Percentiles rank a stretch among this genome's conserved stretches.
Conservation (phyloP, 2,329 filamentous ascomycete species). For the Botrytis deweyae region DNA sequence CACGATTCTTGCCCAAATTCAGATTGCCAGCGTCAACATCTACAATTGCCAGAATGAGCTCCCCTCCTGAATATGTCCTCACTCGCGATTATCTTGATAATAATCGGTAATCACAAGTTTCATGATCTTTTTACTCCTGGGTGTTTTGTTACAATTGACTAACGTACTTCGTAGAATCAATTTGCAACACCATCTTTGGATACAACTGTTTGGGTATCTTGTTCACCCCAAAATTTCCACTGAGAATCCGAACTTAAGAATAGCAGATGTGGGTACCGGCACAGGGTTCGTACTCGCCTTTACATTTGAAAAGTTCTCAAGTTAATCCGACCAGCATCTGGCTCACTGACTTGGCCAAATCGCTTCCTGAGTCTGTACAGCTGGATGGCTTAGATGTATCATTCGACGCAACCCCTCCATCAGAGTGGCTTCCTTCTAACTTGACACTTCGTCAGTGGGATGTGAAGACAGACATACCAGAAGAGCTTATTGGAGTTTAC, state of each 20-base stretch:
- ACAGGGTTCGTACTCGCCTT: neutral
- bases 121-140: neutral
- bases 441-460: neutral
- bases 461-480: neutral
- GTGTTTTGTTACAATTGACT: too few species aligned
- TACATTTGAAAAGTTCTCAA: neutral
- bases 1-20: too few species aligned
- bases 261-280: neutral
- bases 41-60: too few species aligned
- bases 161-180: neutral
- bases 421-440: neutral
- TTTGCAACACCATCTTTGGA: slow-evolving; percentile 1
- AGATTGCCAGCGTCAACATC: too few species aligned
- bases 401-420: neutral
- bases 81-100: neutral
- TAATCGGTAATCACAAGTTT: neutral
- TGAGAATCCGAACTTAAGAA: neutral
- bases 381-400: neutral
- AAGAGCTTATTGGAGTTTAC: neutral
- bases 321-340: neutral
- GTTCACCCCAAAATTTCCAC: neutral
- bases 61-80: neutral
- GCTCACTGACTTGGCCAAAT: too few species aligned
- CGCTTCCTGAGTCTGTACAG: neutral
- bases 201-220: neutral